These are phyloP conservation scores for Vigna hirtella DNA, from an alignment of 306 rosid species.

Conservation along the genomic window DNA sequence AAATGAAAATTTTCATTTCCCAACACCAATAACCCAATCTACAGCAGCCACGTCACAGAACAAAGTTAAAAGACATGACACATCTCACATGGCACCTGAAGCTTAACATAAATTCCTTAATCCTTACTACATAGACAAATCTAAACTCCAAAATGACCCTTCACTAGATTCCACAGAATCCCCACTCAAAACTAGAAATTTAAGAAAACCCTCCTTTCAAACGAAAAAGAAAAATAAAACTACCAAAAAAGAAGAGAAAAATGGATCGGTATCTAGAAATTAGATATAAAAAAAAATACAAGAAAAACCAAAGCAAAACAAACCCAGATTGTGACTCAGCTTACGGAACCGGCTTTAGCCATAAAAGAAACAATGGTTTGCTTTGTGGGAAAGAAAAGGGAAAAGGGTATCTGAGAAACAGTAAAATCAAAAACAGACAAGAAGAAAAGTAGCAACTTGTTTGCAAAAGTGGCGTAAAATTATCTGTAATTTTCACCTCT, in stretches of 20 bases:
- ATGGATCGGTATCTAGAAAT: conserved; percentile 48
- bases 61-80: conserved; percentile 19
- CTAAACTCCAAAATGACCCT: conserved; percentile 38
- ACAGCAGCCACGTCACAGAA: conserved; percentile 32
- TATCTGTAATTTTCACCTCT: conserved; percentile 17
- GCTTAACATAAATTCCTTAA: conserved; percentile 30
- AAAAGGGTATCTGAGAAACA: conserved; percentile 46
- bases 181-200: conserved; percentile 25
- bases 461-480: conserved; percentile 20
- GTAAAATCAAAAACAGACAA: conserved; percentile 13
- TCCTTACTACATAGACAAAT: conserved; percentile 38
- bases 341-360: conserved; percentile 34
- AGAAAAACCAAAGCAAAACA: conserved; percentile 2
- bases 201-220: conserved; percentile 36
- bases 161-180: conserved; percentile 46
- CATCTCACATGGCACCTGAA: not conserved
- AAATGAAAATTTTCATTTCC: conserved; percentile 10
- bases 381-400: not conserved
- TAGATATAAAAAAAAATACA: not conserved
- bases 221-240: conserved; percentile 21
- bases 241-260: conserved; percentile 12
- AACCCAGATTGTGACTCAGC: conserved; percentile 41
- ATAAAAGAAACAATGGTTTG: conserved; percentile 45
- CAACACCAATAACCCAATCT: conserved; percentile 38
- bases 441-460: conserved; percentile 39